These are phyloP conservation scores for Candida gigantensis DNA, from an alignment of 1,139 yeast species.

Conservation along the genomic window DNA sequence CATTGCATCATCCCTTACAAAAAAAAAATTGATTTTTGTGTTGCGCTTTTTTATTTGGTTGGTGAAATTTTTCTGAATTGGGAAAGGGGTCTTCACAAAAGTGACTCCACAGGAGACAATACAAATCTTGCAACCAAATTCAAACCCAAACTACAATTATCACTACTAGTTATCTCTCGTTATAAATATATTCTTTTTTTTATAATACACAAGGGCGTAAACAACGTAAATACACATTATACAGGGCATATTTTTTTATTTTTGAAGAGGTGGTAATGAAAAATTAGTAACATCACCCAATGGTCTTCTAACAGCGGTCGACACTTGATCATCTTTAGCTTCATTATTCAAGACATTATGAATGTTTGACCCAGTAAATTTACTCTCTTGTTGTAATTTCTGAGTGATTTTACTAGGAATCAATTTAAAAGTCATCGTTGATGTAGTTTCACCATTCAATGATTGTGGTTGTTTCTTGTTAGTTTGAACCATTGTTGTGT, in stretches of 20 bases:
- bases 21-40: too few relatives aligned
- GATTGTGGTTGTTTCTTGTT: constrained; percentile 41
- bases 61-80: neutral
- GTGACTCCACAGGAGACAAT: too few relatives aligned
- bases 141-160: too few relatives aligned
- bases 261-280: constrained; percentile 5
- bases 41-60: too few relatives aligned
- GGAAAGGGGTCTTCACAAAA: neutral
- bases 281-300: constrained; percentile 24
- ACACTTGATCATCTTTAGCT: neutral
- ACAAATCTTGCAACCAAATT: too few relatives aligned
- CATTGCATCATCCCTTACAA: too few relatives aligned
- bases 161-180: too few relatives aligned
- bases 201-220: neutral
- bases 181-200: too few relatives aligned
- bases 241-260: constrained; percentile 1
- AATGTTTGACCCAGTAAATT: constrained; percentile 2
- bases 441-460: constrained; percentile 32
- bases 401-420: constrained; percentile 27
- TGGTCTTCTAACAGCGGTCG: constrained; percentile 28
- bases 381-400: constrained; percentile 16
- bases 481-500: constrained; percentile 22
- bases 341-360: constrained; percentile 7
- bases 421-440: constrained; percentile 46
- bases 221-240: constrained; percentile 4